Evolutionary conservation across 768 basidiomycete genomes (phyloP), one percentile per base, ranked within the genome.

Genomic region (Naganishia kalamii): DNA sequence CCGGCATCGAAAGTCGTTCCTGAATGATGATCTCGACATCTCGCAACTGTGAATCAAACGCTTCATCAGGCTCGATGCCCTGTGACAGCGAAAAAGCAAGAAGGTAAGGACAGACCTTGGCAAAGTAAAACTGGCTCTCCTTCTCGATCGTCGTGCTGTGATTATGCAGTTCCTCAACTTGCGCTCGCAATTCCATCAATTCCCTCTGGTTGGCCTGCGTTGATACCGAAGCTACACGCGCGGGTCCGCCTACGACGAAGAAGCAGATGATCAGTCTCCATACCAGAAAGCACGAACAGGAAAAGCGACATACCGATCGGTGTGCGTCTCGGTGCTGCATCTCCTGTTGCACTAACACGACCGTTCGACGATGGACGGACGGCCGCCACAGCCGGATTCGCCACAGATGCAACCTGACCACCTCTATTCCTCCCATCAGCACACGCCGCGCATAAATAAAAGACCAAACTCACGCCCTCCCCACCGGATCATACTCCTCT

Each of bases 81-180:
- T 29, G 41, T 15, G 13, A 17, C 12, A 23, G 1, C 8, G 1
- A 23, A 0, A n/a, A 33, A 52, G 27, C 35, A 10, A 21, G 30
- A 19, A 15, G 19, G 10, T 1, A 7, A 33, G 30, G 71, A 71
- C 83, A 50, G 70, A 94, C 93, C 85, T 97, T 99, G 73, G 88
- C 87, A 78, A 98, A 99, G 80, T 99, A 99, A 79, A 99, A 98
- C 77, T 98, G 93, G 49, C 93, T 82, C 80, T 99, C 96, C 81
- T 92, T 97, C 82, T 98, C 92, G 41, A 98, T 81, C 0, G 90
- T 89, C 75, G 93, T 92, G 69, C 96, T 80, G 73, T 90, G 88
- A 0, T 81, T 77, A 37, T 85, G 84, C 81, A 96, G 82, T 68
- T 98, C 96, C 68, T 85, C 83, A 62, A 96, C 81, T 78, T 97